A percentile compares a stretch with the other conserved stretches of the same genome.
Evolutionary conservation across 768 basidiomycete species (phyloP).

Genomic region (Termitomyces sp.): DNA sequence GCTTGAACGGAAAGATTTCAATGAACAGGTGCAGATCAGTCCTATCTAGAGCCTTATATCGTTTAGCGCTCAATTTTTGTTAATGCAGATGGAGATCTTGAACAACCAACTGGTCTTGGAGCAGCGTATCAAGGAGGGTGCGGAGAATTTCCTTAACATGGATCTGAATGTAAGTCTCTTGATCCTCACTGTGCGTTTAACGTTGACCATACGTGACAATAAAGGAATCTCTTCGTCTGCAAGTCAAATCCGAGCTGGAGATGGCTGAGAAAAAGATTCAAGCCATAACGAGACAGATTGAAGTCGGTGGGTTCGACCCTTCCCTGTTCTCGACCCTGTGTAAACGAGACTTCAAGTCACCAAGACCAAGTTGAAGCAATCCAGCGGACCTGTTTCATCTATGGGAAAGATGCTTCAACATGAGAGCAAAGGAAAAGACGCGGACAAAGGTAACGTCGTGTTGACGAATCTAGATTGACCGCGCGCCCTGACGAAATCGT

Average conservation of each 20-base stretch:
- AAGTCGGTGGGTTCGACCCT: slow-evolving; percentile 38
- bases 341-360: slow-evolving; percentile 23
- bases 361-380: slow-evolving; percentile 21
- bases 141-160: slow-evolving; percentile 83
- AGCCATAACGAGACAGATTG: slow-evolving; percentile 56
- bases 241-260: slow-evolving; percentile 76
- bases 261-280: slow-evolving; percentile 74
- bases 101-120: slow-evolving; percentile 69
- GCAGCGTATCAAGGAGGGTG: slow-evolving; percentile 85
- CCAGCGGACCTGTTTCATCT: slow-evolving; percentile 10
- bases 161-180: slow-evolving; percentile 43
- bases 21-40: slow-evolving; percentile 38
- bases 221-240: slow-evolving; percentile 61
- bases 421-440: slow-evolving; percentile 15
- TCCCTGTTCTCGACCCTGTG: slow-evolving; percentile 4
- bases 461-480: background rate
- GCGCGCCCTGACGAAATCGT: background rate
- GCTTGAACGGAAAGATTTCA: slow-evolving; percentile 41
- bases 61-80: background rate
- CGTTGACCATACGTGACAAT: background rate
- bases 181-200: background rate
- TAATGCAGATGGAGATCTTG: slow-evolving; percentile 58
- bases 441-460: slow-evolving; percentile 37
- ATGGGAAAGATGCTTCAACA: slow-evolving; percentile 19
- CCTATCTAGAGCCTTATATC: background rate